Base-by-base conservation (phyloP, 768 basidiomycete species). In the Tricholoma matsutake region DNA sequence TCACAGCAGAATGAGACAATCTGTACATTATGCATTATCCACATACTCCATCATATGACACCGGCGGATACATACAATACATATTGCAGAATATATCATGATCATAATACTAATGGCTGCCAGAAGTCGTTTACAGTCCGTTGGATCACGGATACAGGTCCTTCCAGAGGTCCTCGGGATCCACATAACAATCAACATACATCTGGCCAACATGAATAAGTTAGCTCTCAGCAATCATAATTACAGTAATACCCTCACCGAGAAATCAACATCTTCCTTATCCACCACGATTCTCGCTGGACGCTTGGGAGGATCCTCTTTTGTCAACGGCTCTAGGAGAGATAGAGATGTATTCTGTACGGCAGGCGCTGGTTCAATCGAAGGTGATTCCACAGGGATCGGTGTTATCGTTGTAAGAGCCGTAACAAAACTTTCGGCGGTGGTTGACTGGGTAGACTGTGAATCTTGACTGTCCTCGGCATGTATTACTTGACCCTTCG, bases 251-350 rank as follows among this genome's bases (percentile, higher is more conserved):
- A 39, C 11, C 39, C 61, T 49, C 31, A 65, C 66, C 5, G 54
- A 37, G 10, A 67, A 20, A 57, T 67, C 52, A 14, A 67, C 43
- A 28, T 67, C 66, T 22, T 63, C 61, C 6, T 22, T 59, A 57
- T 67, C 56, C 4, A 63, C 63, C 14, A 61, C 54, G 58, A 64
- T 59, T 25, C 39, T 53, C 31, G 49, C 11, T 11, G 43, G 31
- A 29, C 16, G 10, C 16, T 53, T n/a, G 2, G 29, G 51, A n/a
- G n/a, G 31, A 53, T 31, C 28, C 3, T 53, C 29, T 29, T 4
- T 9, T 18, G 51, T 32, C 8, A 3, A 4, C 18, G n/a, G 29
- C 31, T 31, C 28, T 31, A 31, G n/a, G 18, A 53, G 5, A 7
- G 29, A n/a, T 52, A 10, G 51, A 28, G 4, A 11, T 31, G 31